Conservation (phyloP, 1,139 yeast species). For the Saccharomyces hybrid region DNA sequence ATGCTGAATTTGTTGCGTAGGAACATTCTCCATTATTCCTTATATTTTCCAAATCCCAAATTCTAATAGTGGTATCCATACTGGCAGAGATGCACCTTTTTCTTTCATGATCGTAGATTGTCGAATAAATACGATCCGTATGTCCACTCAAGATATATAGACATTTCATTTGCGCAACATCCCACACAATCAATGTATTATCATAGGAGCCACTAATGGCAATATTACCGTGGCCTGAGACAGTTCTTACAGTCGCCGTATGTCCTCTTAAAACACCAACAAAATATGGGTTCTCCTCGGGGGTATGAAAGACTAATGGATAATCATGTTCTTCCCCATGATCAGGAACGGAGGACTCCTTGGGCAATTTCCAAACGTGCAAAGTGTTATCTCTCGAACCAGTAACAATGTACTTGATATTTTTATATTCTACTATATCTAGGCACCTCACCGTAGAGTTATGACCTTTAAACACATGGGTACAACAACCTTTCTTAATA, state of each 20-base stretch:
- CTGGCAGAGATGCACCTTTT: constrained; percentile 85
- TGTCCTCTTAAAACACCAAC: constrained; percentile 75
- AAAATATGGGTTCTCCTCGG: constrained; percentile 58
- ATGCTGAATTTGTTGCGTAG: constrained; percentile 17
- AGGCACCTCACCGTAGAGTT: constrained; percentile 87
- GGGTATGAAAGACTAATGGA: constrained; percentile 33
- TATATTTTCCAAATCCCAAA: constrained; percentile 66
- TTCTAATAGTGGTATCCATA: constrained; percentile 78
- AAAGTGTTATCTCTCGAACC: constrained; percentile 89
- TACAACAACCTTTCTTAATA: constrained; percentile 38
- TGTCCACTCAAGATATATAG: constrained; percentile 73
- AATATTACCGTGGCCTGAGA: constrained; percentile 76
- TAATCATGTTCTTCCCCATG: constrained; percentile 27
- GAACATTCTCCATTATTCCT: constrained; percentile 25
- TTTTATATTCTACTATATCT: constrained; percentile 63
- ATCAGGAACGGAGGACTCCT: constrained; percentile 31
- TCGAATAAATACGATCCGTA: constrained; percentile 79
- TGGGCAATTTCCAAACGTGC: constrained; percentile 81
- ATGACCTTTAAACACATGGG: constrained; percentile 83
- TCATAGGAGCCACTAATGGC: constrained; percentile 90
- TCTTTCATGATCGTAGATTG: constrained; percentile 67
- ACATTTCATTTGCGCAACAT: constrained; percentile 64
- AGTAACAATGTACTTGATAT: constrained; percentile 61
- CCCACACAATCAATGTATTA: constrained; percentile 87
- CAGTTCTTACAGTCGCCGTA: constrained; percentile 77